Base-by-base conservation (phyloP, 306 rosid genomes). In the Vicia faba region DNA sequence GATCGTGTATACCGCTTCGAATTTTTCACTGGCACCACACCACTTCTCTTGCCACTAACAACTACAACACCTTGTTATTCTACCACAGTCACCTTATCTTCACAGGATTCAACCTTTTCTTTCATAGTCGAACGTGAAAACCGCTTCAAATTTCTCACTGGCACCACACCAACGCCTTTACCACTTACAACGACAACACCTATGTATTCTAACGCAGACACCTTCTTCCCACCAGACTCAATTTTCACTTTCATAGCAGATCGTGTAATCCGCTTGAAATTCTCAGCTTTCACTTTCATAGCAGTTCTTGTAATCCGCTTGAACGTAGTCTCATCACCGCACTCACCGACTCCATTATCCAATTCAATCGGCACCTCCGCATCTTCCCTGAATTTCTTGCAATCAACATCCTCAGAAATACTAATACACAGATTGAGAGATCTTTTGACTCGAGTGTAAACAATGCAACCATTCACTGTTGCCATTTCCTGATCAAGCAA, bases 391-490 rank as follows among this genome's bases (percentile, higher is more conserved):
- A 67, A 54, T 40, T 68, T 82, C 73, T 65, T 72, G 8, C 16
- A 43, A 12, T 51, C 60, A 20, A 16, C 72, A 11, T 58, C 72
- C 2, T 72, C 82, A 7, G 69, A 57, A 13, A 70, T 33, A 1
- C 31, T 73, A 48, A 71, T 66, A 11, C 62, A 43, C 36, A 50
- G 68, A 82, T 67, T 51, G 53, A 63, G 71, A 18, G 81, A 13
- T 83, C 70, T 83, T 75, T 85, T 85, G 4, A 18, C 82, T 26
- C 96, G 86, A 10, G 96, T 84, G 55, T 92, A 92, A 50, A 92
- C 96, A 78, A 87, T 79, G 72, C 75, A 72, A 66, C 91, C 96
- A 45, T 87, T 73, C 36, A 84, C 96, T 23, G 74, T 26, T 19
- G 87, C 74, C 36, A 87, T 81, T 66, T 74, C 83, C 61, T 78